These are phyloP conservation scores for Hibiscus tridactylites DNA, from an alignment of 345 rosid genomes.

Conservation along the genomic window DNA sequence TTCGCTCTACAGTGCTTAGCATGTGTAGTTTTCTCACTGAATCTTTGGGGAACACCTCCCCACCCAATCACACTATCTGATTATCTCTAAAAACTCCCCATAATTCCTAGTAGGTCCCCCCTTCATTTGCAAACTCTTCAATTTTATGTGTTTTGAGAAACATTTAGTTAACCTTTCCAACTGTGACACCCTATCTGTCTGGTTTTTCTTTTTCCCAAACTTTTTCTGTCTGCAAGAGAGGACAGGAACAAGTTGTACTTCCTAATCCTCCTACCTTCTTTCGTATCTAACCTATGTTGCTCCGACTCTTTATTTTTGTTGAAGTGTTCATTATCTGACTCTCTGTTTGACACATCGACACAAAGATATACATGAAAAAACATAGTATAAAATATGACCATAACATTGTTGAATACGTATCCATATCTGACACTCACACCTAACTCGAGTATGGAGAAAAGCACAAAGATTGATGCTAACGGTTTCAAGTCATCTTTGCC, in stretches of 20 bases:
- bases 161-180: constrained; percentile 22
- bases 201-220: constrained; percentile 11
- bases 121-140: constrained; percentile 4
- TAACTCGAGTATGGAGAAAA: constrained; percentile 29
- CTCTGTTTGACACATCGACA: neutral
- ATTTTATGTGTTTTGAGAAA: constrained; percentile 5
- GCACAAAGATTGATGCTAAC: constrained; percentile 51
- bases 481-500: constrained; percentile 60
- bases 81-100: constrained; percentile 1
- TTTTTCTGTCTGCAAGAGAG: constrained; percentile 1
- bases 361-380: neutral
- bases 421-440: neutral
- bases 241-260: constrained; percentile 1
- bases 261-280: neutral
- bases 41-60: neutral
- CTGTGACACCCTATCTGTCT: constrained; percentile 29
- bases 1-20: constrained; percentile 24
- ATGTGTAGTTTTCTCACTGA: constrained; percentile 20
- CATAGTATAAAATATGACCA: neutral
- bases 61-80: constrained; percentile 14
- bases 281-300: neutral
- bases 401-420: no score
- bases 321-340: neutral
- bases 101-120: constrained; percentile 15
- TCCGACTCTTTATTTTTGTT: neutral